Evolutionary conservation across 2,329 filamentous ascomycete genomes (phyloP), one percentile per base, ranked within the genome.

Genomic region (Cordyceps militaris): DNA sequence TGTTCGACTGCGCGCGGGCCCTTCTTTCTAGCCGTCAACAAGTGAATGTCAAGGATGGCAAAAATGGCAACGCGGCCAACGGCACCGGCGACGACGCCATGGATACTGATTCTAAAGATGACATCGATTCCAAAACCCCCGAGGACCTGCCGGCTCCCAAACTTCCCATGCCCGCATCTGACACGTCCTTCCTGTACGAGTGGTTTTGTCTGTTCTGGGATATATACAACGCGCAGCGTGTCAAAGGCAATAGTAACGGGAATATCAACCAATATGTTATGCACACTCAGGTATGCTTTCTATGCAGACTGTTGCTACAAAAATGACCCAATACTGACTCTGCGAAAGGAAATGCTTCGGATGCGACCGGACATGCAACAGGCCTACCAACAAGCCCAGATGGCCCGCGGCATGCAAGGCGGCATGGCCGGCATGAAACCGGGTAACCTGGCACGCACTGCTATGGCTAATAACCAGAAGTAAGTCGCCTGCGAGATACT

Each of bases 201-300:
- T 99, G 94, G 94, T 99, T 95, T 77, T 90, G 87, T 68, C 82
- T 97, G 54, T 99, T 99, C 72, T 97, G 91, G 91, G 94, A 99
- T 67, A 91, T 97, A 65, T 95, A 89, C 73, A 85, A 85, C 68
- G 90, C 91, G 57, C 89, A 93, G 69, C 88, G 90, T 67, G 83
- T 80, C 66, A 86, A 85, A 70, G 83, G 82, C 56, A 47, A 23
- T 43, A 47, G n/a, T 43, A 85, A 79, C 68, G 73, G 76, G 26
- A 81, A 82, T 60, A 86, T 90, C 48, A 81, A 81, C 62, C 85
- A 89, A 75, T 96, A 96, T 71, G 83, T 95, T 59, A 76, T 81
- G 60, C 89, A 95, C 68, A 91, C 87, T 62, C 89, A 95, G 81
- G 92, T 95, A 82, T 67, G 76, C 71, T 55, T 23, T 64, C 32